These are phyloP conservation scores for Ceratorhiza oryzae-sativae DNA, from an alignment of 1,284 basidiomycete species.

Conservation along the genomic window DNA sequence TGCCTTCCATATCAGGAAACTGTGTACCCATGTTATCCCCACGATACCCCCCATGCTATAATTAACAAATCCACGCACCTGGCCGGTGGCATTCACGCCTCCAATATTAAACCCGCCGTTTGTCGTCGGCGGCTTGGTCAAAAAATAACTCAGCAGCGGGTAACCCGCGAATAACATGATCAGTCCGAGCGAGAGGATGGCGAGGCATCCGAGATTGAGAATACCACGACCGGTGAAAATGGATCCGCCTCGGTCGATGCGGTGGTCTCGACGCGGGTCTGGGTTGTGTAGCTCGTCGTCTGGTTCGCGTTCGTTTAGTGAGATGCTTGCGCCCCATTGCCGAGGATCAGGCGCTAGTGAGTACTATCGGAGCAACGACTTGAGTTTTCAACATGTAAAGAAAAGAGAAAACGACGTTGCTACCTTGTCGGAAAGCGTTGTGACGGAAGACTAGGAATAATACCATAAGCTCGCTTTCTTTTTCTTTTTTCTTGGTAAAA, in stretches of 20 bases:
- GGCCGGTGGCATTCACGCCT: constrained; percentile 56
- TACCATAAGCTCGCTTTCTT: background rate
- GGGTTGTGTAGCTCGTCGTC: constrained; percentile 56
- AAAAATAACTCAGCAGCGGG: constrained; percentile 53
- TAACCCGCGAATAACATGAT: constrained; percentile 55
- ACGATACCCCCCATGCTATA: constrained; percentile 48
- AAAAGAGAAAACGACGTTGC: background rate
- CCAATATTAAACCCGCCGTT: constrained; percentile 57
- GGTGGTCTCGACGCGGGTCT: constrained; percentile 52
- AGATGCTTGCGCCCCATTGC: constrained; percentile 43
- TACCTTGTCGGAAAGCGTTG: constrained; percentile 16
- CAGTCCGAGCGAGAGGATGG: constrained; percentile 49
- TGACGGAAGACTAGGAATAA: background rate
- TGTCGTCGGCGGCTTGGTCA: constrained; percentile 45
- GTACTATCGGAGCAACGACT: constrained; percentile 37
- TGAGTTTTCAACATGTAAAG: background rate
- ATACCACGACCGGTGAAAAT: constrained; percentile 52
- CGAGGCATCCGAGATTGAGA: constrained; percentile 52
- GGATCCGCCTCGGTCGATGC: constrained; percentile 47
- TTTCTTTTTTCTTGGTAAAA: background rate
- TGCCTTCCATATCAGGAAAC: constrained; percentile 67
- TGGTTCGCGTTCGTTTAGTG: constrained; percentile 47
- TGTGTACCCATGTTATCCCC: constrained; percentile 51
- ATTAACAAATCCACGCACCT: constrained; percentile 51
- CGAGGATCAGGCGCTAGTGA: constrained; percentile 44